Base-by-base conservation (phyloP, 129 eudicot species). In the Saposhnikovia divaricata region DNA sequence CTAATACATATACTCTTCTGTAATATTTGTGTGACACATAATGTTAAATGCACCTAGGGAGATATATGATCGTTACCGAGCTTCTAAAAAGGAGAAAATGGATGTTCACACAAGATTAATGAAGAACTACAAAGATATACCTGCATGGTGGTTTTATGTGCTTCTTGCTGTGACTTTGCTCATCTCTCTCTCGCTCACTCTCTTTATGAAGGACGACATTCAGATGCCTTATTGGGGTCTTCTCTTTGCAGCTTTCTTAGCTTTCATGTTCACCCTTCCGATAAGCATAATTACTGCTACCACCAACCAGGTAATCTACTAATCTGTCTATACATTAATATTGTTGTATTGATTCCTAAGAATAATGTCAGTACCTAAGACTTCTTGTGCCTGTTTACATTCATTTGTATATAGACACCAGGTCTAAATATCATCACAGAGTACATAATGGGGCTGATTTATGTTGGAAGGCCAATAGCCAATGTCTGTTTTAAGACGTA, bases 181-280 rank as follows among this genome's bases (percentile, higher is more conserved):
- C 69, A 51, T 88, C 50, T 81, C 89, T 28, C 89, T 93, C 28
- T 79, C 81, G 12, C 93, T 89, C 77, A 90, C 93, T 34, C 79
- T 89, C 77, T 86, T 90, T 86, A 75, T 87, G 88, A 87, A 87
- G n/a, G 53, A 90, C 9, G 79, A 93, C 42, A 77, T 93, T 28
- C 98, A 93, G 78, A 79, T 93, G 87, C 98, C 98, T 2, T 93
- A 72, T 70, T 93, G 98, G 98, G 98, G 91, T 23, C 85, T 93
- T 38, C 10, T 93, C 18, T 79, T 82, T 40, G 88, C 96, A 2
- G 87, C 85, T n/a, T 75, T 50, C 27, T 37, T 93, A 21, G 98
- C 96, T 44, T 85, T 93, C 39, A 0, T 83, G 39, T 93, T 93
- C 78, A 90, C 96, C 46, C 93, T 93, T 69, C 98, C 98, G 11